These are phyloP conservation scores for Tothia fuscella DNA, from an alignment of 2,329 filamentous ascomycete species.

Conservation along the genomic window DNA sequence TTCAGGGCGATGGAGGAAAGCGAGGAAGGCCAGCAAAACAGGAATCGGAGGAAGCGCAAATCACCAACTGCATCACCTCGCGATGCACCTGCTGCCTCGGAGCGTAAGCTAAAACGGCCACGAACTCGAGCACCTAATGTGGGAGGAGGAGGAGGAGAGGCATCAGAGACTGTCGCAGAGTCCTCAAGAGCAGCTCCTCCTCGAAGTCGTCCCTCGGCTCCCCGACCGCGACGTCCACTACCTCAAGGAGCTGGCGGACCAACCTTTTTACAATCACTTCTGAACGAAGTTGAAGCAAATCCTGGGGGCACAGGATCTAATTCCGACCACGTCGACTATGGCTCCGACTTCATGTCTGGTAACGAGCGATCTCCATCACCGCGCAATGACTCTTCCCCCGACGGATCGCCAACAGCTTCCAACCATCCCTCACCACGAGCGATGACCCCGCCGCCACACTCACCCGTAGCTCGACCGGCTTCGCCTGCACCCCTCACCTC, in stretches of 20 bases:
- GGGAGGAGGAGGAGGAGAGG: slow-evolving; percentile 7
- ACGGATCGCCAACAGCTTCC: slow-evolving; percentile 51
- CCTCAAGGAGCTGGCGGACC: slow-evolving; percentile 37
- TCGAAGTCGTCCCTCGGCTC: slow-evolving; percentile 18
- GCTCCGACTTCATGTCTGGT: slow-evolving; percentile 26
- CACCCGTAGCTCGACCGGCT: slow-evolving; percentile 42
- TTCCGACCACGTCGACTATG: slow-evolving; percentile 30
- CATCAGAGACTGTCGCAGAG: slow-evolving; percentile 15
- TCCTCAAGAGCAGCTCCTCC: slow-evolving; percentile 19
- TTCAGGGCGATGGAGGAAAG: slow-evolving; percentile 56
- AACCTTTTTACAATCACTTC: slow-evolving; percentile 73
- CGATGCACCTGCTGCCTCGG: slow-evolving; percentile 49
- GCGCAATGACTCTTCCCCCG: slow-evolving; percentile 48
- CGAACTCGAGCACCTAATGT: slow-evolving; percentile 39
- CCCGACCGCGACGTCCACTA: slow-evolving; percentile 17
- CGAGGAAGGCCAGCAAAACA: slow-evolving; percentile 17
- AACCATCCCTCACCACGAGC: slow-evolving; percentile 56
- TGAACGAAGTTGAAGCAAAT: slow-evolving; percentile 68
- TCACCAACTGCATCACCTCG: slow-evolving; percentile 61
- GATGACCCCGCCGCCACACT: slow-evolving; percentile 57
- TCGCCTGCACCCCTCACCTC: slow-evolving; percentile 61
- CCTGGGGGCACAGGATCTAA: slow-evolving; percentile 23
- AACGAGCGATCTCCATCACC: slow-evolving; percentile 34
- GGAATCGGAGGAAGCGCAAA: slow-evolving; percentile 57
- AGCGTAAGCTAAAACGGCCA: slow-evolving; percentile 78